phyloP scores from a whole-genome alignment of 768 basidiomycete genomes.

The Pleurotus cornucopiae region DNA sequence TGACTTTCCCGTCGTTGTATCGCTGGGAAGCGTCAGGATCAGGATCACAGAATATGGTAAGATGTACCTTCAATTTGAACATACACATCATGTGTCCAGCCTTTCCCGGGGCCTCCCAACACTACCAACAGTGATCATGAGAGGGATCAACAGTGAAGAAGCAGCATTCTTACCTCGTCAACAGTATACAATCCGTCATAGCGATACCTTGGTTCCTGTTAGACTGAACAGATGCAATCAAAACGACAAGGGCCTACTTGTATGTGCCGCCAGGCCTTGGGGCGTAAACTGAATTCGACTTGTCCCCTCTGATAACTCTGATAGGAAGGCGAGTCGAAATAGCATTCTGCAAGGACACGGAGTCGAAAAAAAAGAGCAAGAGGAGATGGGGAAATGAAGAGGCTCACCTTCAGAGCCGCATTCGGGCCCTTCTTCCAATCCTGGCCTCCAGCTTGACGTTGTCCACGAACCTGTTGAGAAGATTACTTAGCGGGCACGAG shows the following conservation, averaged over 20 bases:
- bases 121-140: not conserved
- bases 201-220: not conserved
- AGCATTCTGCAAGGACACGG: not conserved
- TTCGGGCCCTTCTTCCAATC: not conserved
- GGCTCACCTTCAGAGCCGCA: not conserved
- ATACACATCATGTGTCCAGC: not conserved
- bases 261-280: not conserved
- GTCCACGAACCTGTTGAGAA: not conserved
- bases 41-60: too few relatives aligned
- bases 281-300: not conserved
- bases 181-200: not conserved
- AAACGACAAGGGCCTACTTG: not conserved
- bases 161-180: not conserved
- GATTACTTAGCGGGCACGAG: not conserved
- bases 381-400: not conserved
- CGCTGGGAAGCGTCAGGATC: too few relatives aligned
- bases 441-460: not conserved
- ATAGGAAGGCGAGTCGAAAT: not conserved
- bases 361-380: not conserved
- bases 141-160: not conserved
- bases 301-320: not conserved
- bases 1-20: too few relatives aligned
- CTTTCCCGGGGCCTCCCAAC: not conserved
- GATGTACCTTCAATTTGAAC: not conserved
- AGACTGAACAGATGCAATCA: not conserved